Evolutionary conservation across 805 yeast genomes (phyloP).

Genomic region (Wickerhamomyces bisporus): DNA sequence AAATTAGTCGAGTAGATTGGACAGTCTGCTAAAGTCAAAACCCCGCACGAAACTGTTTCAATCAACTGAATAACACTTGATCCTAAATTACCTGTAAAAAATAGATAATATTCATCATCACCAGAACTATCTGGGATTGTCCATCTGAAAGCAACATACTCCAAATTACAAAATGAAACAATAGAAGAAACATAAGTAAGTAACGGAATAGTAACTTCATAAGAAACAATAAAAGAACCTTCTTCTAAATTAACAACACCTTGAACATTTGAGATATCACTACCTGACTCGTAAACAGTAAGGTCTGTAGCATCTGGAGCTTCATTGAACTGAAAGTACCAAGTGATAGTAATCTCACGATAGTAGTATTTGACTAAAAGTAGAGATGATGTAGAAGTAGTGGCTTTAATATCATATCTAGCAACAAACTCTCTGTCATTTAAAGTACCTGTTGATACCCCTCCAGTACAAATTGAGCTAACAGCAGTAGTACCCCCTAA

Average conservation of each 20-base stretch:
- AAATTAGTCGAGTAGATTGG: constrained; percentile 3
- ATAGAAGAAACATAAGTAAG: constrained; percentile 3
- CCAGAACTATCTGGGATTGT: constrained; percentile 1
- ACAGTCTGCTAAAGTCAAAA: constrained; percentile 5
- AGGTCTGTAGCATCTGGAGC: not conserved
- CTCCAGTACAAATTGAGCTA: constrained; percentile 2
- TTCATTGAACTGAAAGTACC: not conserved
- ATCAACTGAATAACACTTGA: constrained; percentile 5
- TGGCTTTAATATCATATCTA: constrained; percentile 5
- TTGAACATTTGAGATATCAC: constrained; percentile 2
- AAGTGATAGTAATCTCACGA: constrained; percentile 7
- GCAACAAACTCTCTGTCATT: constrained; percentile 6
- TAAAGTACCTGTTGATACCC: constrained; percentile 1
- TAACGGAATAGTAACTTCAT: constrained; percentile 4
- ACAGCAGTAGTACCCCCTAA: not conserved
- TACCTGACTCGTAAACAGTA: constrained; percentile 2
- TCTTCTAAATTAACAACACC: constrained; percentile 15
- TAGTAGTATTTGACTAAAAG: not conserved
- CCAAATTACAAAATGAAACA: constrained; percentile 6
- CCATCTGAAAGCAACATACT: constrained; percentile 11
- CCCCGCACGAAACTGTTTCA: constrained; percentile 6
- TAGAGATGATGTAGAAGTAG: constrained; percentile 1
- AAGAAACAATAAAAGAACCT: constrained; percentile 10
- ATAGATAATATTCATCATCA: constrained; percentile 5
- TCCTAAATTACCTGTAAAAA: constrained; percentile 17